A percentile compares a stretch with the other conserved stretches of the same genome.
Conservation (phyloP, 371 early-diverging fungal species). For the Dentiscutata heterogama region DNA sequence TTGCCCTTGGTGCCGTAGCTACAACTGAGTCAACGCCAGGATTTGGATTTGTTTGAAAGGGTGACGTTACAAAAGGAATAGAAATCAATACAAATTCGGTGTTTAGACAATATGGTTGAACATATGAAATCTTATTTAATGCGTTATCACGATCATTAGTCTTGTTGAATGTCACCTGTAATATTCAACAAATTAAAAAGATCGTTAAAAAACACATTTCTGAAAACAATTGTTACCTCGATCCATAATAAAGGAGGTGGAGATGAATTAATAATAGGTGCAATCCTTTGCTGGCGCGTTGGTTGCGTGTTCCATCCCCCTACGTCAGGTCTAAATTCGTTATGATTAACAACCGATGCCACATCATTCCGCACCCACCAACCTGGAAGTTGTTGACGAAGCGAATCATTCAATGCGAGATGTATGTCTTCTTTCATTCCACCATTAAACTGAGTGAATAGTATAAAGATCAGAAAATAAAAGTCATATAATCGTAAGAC, state of each 20-base stretch:
- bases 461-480: slow-evolving; percentile 24
- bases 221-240: neutral
- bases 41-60: slow-evolving; percentile 33
- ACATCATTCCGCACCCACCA: neutral
- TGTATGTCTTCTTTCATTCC: slow-evolving; percentile 8
- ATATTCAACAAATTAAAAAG: slow-evolving; percentile 5
- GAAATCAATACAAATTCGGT: slow-evolving; percentile 28
- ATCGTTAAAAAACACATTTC: neutral
- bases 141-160: slow-evolving; percentile 30
- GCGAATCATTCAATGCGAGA: neutral
- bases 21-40: slow-evolving; percentile 20
- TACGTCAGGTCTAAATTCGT: slow-evolving; percentile 29
- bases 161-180: slow-evolving; percentile 6
- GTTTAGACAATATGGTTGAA: slow-evolving; percentile 31
- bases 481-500: neutral
- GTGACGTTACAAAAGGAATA: neutral
- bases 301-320: neutral
- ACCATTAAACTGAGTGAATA: slow-evolving; percentile 22
- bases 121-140: slow-evolving; percentile 3
- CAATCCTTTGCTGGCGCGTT: neutral
- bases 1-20: slow-evolving; percentile 1
- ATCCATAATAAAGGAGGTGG: slow-evolving; percentile 31
- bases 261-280: slow-evolving; percentile 28
- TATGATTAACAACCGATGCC: neutral
- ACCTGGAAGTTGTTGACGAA: slow-evolving; percentile 28